Base-by-base conservation (phyloP, 2,329 filamentous ascomycete species). In the Verticillium zaregamsianum region DNA sequence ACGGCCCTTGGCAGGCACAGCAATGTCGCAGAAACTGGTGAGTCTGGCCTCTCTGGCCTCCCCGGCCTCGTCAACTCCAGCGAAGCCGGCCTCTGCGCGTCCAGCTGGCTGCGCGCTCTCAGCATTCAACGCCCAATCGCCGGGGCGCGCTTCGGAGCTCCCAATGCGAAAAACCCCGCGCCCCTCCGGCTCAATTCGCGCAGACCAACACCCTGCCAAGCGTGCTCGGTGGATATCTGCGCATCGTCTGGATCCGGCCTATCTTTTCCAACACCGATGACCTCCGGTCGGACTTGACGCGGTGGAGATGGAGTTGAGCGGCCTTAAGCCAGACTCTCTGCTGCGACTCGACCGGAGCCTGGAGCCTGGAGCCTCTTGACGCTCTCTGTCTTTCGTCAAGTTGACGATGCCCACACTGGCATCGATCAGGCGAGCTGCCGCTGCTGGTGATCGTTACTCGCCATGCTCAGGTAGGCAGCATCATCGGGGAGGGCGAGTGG, bases 101-200 rank as follows among this genome's bases (percentile, higher is more conserved):
- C 33, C 33, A 35, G 11, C 33, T 14, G 14, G 33, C 33, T 9
- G 33, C 33, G 33, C 5, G 33, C 20, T 23, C 45, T 25, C 45
- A 52, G 23, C 45, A 11, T 52, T 11, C 9, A 14, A 20, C 20
- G 20, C 20, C 45, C 45, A 52, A 52, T 52, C 45, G 45, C 12
- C 20, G 45, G 23, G 45, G n/a, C 45, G 57, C 57, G 57, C 39
- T 45, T 58, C 57, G 57, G 39, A 28, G 20, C 39, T 32, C 57
- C 57, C 39, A 49, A 40, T 32, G 17, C n/a, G 31, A 32, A 58
- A 28, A 58, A 28, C 57, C 57, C 57, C 57, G 57, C 57, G 57
- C 37, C 45, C 20, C 39, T 58, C 39, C 57, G 57, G 57, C 25
- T 58, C 37, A 58, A 58, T 58, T 58, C 37, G 45, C 57, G 57